Evolutionary conservation across 2,329 filamentous ascomycete species (phyloP), one percentile per base, ranked within the genome.

Genomic region (Fusarium staphyleae): DNA sequence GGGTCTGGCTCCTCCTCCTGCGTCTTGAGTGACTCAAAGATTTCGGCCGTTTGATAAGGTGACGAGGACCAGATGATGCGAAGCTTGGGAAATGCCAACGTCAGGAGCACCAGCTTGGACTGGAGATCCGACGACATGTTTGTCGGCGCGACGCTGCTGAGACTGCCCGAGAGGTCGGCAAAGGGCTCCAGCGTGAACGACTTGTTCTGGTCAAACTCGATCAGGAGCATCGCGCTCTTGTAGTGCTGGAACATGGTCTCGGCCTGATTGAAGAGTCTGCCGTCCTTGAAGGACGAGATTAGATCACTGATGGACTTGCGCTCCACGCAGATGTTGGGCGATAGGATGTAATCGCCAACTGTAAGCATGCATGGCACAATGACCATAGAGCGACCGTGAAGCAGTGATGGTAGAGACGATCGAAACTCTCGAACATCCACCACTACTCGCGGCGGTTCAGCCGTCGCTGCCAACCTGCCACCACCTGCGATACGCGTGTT

Each of bases 141-240:
- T 40, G 80, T 78, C 0, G 87, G 82, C 46, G 86, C 85, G 41
- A 89, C 81, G 56, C 87, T 84, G 49, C 78, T 81, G 9, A 87
- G 72, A 48, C 81, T 85, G n/a, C 84, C 80, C 8, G 81, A 81
- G 46, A 88, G 67, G 74, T 89, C 87, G 41, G 87, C 87, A 66
- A 91, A 83, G 0, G 89, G 89, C 72, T 93, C 95, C 13, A 99
- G 86, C 1, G 93, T 98, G 74, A 99, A 99, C 4, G 91, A 93
- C 73, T 96, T 97, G 77, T 96, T 93, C 70, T 96, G 90, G 71
- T 97, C 93, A 72, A 99, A 99, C 74, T 99, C 95, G 69, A 99
- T 98, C 36, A 99, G 84, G 6, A 99, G 85, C 84, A 98, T 90
- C 0, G 92, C 89, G 62, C 76, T 87, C 69, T 89, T 89, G 83